These are phyloP conservation scores for Cutaneotrichosporon cavernicola DNA, from an alignment of 1,284 basidiomycete genomes.

Conservation along the genomic window DNA sequence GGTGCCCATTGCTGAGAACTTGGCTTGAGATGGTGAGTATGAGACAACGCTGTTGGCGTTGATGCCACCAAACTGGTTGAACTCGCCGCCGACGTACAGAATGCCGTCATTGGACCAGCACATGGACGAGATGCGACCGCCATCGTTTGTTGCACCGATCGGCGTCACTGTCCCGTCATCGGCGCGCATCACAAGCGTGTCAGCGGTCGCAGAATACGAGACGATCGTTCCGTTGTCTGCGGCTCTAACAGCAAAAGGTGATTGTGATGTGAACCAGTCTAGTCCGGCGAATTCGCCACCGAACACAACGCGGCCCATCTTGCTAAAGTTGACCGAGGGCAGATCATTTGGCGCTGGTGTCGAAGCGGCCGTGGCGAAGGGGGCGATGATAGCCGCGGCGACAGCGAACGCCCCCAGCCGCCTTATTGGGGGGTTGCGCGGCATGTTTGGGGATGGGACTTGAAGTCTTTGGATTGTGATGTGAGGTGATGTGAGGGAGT, in stretches of 20 bases:
- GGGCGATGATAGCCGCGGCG: slow-evolving; percentile 22
- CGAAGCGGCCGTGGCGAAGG: slow-evolving; percentile 26
- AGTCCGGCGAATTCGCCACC: slow-evolving; percentile 83
- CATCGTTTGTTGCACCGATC: slow-evolving; percentile 43
- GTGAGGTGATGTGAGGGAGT: not conserved
- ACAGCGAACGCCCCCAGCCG: slow-evolving; percentile 27
- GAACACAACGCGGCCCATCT: slow-evolving; percentile 84
- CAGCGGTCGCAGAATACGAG: slow-evolving; percentile 39
- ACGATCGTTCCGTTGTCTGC: slow-evolving; percentile 19
- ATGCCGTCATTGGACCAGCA: slow-evolving; percentile 45
- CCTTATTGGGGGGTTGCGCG: slow-evolving; percentile 30
- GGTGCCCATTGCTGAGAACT: slow-evolving; percentile 30
- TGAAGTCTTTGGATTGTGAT: not conserved
- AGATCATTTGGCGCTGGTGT: slow-evolving; percentile 59
- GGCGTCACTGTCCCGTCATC: slow-evolving; percentile 30
- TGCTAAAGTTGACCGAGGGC: slow-evolving; percentile 81
- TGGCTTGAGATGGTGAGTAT: slow-evolving; percentile 33
- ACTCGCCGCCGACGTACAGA: slow-evolving; percentile 47
- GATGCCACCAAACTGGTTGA: slow-evolving; percentile 36
- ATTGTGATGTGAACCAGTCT: slow-evolving; percentile 55
- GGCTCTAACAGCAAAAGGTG: slow-evolving; percentile 35
- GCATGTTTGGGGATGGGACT: slow-evolving; percentile 15
- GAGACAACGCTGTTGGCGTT: slow-evolving; percentile 38
- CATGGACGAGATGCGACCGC: slow-evolving; percentile 43
- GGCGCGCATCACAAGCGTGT: slow-evolving; percentile 37